Base-by-base conservation (phyloP, 2,329 filamentous ascomycete genomes). In the Huntiella abstrusa region DNA sequence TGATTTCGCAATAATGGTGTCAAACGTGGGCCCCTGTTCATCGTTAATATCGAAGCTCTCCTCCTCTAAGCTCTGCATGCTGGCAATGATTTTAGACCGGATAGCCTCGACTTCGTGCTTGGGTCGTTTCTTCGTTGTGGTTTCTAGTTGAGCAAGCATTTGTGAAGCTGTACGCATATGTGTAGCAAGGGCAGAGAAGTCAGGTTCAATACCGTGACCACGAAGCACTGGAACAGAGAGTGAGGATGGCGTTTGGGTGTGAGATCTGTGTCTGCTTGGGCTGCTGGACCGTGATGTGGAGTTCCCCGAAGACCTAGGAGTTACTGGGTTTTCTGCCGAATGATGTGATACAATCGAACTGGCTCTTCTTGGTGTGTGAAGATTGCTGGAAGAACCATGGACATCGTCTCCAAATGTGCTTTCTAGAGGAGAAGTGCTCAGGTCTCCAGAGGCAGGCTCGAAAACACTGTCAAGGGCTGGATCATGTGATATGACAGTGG, bases 151-250 rank as follows among this genome's bases (percentile, higher is more conserved):
- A 11, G 83, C 81, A 38, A 91, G 66, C 83, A 91, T 91, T 59
- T 87, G 82, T 11, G 83, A 84, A 3, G 83, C 83, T 3, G 83
- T 86, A 15, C 83, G 75, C 83, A 91, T 91, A 58, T 91, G 83
- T 10, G 83, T 87, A 10, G 83, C 84, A 32, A 91, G 64, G 2
- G 83, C 83, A 8, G 81, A 84, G 53, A 88, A 82, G 56, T 91
- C 83, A 1, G 81, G 79, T 57, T 85, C 81, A 17, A 49, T 86
- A 81, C 8, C 65, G 62, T 12, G 71, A 64, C 19, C 66, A 66
- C 45, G 43, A n/a, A 48, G 28, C 17, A 39, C 38, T 6, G 46
- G 46, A 17, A 52, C 69, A 72, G 41, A 5, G 3, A 47, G 32
- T 33, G 35, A 41, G 10, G 72, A 67, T 44, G 68, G 67, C 40